Evolutionary conservation across 2,329 filamentous ascomycete species (phyloP), one percentile per base, ranked within the genome.

Genomic region (Stenocarpella maydis): DNA sequence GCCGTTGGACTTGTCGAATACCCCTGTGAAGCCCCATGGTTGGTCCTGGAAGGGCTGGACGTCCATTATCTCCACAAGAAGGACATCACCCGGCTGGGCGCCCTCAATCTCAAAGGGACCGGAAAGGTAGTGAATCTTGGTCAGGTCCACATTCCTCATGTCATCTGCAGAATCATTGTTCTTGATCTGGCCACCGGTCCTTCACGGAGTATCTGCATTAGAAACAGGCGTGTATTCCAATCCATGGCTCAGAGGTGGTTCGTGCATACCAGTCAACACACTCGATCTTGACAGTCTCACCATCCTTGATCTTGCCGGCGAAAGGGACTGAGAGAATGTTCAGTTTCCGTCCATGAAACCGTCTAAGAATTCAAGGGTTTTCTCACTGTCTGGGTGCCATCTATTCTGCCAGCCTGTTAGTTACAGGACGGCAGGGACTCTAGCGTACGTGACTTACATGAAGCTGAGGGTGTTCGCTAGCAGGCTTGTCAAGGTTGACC

Each of bases 121-220:
- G 0, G 91, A 95, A 6, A 98, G 87, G 78, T 97, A 97, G 80
- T 98, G 95, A 55, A 97, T 87, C 69, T 88, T 87, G 26, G 92
- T 97, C 3, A 98, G 84, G 77, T 97, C 94, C 64, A 97, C 91
- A 73, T 96, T 90, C 71, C 90, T 89, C 69, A 97, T 82, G 76
- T 98, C 95, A 75, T 97, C 92, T n/a, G 95, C 95, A 39, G 87
- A 92, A 79, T 98, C 94, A 73, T 95, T 91, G 80, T 98, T 97
- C 67, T 88, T 86, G 76, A 97, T 97, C 75, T 97, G 94, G 2
- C 94, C 94, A 26, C 89, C 89, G 6, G 89, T 90, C 85, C 85
- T 86, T 68, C 24, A 55, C 15, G 10, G 52, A 28, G 37, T 4
- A 69, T 54, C 67, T 55, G 3, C 14, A 69, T 61, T 9, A 64